A percentile compares a stretch with the other conserved stretches of the same genome.
These are phyloP conservation scores for Thamnidium elegans DNA, from an alignment of 192 early-diverging fungal genomes.

Conservation along the genomic window DNA sequence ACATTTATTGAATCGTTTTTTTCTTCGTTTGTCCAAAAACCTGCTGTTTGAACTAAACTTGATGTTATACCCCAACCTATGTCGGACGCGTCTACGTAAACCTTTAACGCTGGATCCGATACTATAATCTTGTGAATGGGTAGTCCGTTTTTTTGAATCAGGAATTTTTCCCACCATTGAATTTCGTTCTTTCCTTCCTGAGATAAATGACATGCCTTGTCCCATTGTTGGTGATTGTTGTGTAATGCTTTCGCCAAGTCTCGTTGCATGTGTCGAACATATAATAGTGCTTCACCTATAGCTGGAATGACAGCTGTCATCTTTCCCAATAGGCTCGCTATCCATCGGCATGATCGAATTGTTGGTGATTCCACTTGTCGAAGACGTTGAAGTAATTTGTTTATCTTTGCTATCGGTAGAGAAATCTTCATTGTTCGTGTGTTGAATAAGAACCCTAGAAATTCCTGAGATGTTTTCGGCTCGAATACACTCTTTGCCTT, in stretches of 20 bases:
- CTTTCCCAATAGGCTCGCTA: conserved; percentile 14
- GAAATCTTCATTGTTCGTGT: conserved; percentile 5
- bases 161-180: background rate
- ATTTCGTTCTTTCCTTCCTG: background rate
- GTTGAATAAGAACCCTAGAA: conserved; percentile 15
- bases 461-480: conserved; percentile 4
- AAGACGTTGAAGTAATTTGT: background rate
- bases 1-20: conserved; percentile 12
- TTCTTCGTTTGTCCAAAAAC: conserved; percentile 13
- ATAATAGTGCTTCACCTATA: conserved; percentile 10
- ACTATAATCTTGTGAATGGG: conserved; percentile 1
- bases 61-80: conserved; percentile 22
- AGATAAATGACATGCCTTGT: background rate
- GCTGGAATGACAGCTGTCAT: conserved; percentile 16
- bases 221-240: background rate
- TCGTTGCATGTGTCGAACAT: conserved; percentile 2
- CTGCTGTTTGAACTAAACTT: background rate
- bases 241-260: background rate
- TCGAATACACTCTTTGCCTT: background rate
- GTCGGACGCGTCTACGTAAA: conserved; percentile 21
- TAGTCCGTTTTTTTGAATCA: conserved; percentile 8
- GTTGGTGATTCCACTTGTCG: background rate
- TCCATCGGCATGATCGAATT: conserved; percentile 10
- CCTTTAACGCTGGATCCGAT: background rate
- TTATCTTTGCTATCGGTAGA: background rate